phyloP scores from a whole-genome alignment of 1,284 basidiomycete genomes.

The Gymnopus androsaceus region DNA sequence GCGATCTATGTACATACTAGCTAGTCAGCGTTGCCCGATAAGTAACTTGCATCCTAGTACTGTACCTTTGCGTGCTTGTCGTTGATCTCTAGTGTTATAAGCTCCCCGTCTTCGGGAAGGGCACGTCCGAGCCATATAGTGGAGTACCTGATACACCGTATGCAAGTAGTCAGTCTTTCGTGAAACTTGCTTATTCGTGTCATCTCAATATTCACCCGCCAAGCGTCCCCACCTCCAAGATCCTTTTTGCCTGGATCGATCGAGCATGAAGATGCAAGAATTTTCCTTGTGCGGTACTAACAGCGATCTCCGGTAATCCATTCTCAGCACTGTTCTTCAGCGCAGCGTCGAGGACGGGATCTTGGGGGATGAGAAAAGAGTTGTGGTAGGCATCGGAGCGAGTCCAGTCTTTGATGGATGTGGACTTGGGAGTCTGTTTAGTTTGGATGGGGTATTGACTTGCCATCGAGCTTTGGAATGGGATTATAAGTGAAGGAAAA shows the following conservation, averaged over 20 bases:
- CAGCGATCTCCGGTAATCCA: slow-evolving; percentile 50
- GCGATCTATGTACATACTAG: slow-evolving; percentile 42
- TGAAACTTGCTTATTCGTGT: too few species aligned
- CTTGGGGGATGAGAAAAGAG: slow-evolving; percentile 13
- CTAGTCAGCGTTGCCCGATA: background rate
- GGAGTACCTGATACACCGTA: background rate
- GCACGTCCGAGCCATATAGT: slow-evolving; percentile 39
- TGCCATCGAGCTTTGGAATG: background rate
- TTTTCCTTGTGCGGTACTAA: slow-evolving; percentile 61
- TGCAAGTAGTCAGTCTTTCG: too few species aligned
- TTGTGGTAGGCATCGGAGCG: slow-evolving; percentile 32
- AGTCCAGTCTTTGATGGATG: slow-evolving; percentile 43
- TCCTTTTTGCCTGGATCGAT: slow-evolving; percentile 50
- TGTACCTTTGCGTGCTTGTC: slow-evolving; percentile 50
- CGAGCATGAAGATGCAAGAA: slow-evolving; percentile 51
- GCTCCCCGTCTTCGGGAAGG: slow-evolving; percentile 52
- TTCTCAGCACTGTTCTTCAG: slow-evolving; percentile 46
- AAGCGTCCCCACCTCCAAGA: slow-evolving; percentile 64
- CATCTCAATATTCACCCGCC: slow-evolving; percentile 48
- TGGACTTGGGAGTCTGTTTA: slow-evolving; percentile 12
- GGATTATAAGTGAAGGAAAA: too few species aligned
- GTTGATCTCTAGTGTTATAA: slow-evolving; percentile 52
- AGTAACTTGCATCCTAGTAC: background rate
- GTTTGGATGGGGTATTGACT: background rate
- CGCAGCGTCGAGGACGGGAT: slow-evolving; percentile 35